Conservation (phyloP, 352 stramenopile genomes). For the Saprolegnia parasitica region DNA sequence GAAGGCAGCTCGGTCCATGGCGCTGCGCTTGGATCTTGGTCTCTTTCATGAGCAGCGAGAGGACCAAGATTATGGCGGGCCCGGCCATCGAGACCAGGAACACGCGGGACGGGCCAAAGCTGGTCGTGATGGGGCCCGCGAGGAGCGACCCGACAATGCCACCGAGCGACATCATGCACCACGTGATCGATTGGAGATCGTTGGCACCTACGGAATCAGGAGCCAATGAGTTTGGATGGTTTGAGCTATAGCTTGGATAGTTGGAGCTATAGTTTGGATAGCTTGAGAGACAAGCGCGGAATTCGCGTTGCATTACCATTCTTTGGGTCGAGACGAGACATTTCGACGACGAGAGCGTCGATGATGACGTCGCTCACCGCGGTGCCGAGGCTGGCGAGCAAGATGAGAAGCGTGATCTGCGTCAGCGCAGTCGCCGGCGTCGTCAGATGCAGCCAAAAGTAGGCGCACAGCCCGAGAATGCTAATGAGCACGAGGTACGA, state of each 20-base stretch:
- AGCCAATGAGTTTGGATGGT: no score
- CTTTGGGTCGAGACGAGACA: constrained; percentile 80
- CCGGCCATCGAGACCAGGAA: constrained; percentile 90
- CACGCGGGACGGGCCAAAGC: constrained; percentile 86
- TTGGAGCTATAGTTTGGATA: constrained; percentile 30
- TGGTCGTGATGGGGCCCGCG: constrained; percentile 85
- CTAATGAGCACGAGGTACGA: constrained; percentile 93
- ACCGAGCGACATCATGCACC: constrained; percentile 88
- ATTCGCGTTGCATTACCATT: constrained; percentile 33
- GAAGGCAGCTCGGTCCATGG: background rate
- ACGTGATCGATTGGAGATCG: constrained; percentile 93
- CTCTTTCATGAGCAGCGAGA: constrained; percentile 89
- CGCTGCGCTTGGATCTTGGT: constrained; percentile 32
- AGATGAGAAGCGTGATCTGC: constrained; percentile 52
- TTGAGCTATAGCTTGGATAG: constrained; percentile 30
- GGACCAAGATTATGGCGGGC: constrained; percentile 85
- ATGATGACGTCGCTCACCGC: constrained; percentile 95
- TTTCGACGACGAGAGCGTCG: constrained; percentile 94
- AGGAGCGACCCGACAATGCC: constrained; percentile 92
- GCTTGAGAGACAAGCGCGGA: background rate
- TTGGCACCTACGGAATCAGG: constrained; percentile 53
- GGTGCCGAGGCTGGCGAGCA: constrained; percentile 83
- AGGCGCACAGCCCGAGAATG: constrained; percentile 50
- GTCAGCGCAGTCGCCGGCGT: constrained; percentile 46
- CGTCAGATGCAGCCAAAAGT: constrained; percentile 53